A percentile compares a stretch with the other conserved stretches of the same genome.
phyloP scores from a whole-genome alignment of 495 filamentous ascomycete genomes.

The Penicillium bovifimosum region DNA sequence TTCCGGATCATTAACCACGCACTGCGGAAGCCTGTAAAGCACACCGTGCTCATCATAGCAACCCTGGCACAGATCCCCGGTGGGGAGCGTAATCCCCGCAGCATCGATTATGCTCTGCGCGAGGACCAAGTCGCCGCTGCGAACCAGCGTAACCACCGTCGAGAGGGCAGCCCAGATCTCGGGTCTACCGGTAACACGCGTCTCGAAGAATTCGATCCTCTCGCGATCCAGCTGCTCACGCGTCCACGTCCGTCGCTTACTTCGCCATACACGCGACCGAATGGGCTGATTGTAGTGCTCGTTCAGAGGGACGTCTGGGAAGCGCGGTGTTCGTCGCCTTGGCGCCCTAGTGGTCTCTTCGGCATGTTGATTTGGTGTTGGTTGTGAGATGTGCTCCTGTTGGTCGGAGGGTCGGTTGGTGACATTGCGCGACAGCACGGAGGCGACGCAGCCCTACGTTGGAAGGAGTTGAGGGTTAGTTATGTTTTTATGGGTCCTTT shows the following conservation, averaged over 20 bases:
- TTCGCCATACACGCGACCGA: constrained; percentile 45
- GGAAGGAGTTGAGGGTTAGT: constrained; percentile 1
- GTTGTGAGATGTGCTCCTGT: constrained; percentile 4
- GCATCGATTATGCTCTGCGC: constrained; percentile 76
- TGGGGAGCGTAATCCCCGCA: constrained; percentile 73
- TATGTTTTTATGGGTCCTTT: neutral
- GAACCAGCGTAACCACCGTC: constrained; percentile 59
- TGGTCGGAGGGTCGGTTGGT: constrained; percentile 15
- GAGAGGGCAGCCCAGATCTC: constrained; percentile 77
- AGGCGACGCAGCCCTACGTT: constrained; percentile 38
- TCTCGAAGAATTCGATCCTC: constrained; percentile 72
- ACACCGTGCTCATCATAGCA: constrained; percentile 74
- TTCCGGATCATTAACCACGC: constrained; percentile 68
- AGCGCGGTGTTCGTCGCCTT: constrained; percentile 12
- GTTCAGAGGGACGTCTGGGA: constrained; percentile 24
- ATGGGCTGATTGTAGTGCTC: constrained; percentile 51
- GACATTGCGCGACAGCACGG: constrained; percentile 32
- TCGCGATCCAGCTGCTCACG: constrained; percentile 43
- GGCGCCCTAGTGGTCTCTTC: constrained; percentile 2
- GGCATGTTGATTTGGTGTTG: constrained; percentile 17
- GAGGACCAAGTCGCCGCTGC: constrained; percentile 54
- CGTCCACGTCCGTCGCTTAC: constrained; percentile 49
- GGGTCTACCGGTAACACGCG: constrained; percentile 65
- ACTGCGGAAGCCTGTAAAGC: constrained; percentile 69
- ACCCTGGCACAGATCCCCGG: constrained; percentile 63